Evolutionary conservation across 2,329 filamentous ascomycete species (phyloP), one percentile per base, ranked within the genome.

Genomic region (Fusarium tuaranense): DNA sequence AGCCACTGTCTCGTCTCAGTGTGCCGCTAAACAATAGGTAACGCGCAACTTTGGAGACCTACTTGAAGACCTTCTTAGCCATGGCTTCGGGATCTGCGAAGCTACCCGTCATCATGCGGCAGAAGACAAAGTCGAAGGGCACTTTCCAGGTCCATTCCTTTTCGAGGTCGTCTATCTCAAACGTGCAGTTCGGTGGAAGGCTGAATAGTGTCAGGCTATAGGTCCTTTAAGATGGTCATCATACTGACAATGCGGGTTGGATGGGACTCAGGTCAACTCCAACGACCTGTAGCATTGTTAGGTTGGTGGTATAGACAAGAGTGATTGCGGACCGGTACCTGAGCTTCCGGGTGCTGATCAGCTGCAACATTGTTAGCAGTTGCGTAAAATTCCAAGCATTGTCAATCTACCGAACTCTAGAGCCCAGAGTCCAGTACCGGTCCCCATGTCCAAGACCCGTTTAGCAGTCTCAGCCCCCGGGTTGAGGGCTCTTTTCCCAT

Each of bases 81-180:
- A 73, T 73, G 0, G 9, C 14, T 30, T 63, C 18, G 0, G 70
- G 55, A 2, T 62, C 46, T 0, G 41, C 48, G n/a, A 73, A 73
- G 16, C 70, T 70, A 1, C 71, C 70, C 0, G 71, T 73, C 71
- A 73, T 73, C 66, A 73, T 73, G 1, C 71, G 71, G 4, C 38
- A 73, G 18, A 73, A 73, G 34, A 73, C 55, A 9, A 73, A 70
- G 59, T 73, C 70, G 2, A 73, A 73, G 0, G 70, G 67, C 2
- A 8, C 20, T 7, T 63, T 48, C 70, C 71, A 73, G 1, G 67
- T 73, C 71, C 71, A 73, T 2, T 73, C 70, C 5, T 73, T 73
- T 7, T 73, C 70, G 0, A 73, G 67, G 8, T 73, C 71, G 9
- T 73, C 71, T 10, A 73, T 73, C 14, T 73, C 71, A 0, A 70